Percentiles rank a stretch among this genome's conserved stretches.
These are phyloP conservation scores for Hyaloscypha hepaticicola DNA, from an alignment of 495 filamentous ascomycete species.

Conservation along the genomic window DNA sequence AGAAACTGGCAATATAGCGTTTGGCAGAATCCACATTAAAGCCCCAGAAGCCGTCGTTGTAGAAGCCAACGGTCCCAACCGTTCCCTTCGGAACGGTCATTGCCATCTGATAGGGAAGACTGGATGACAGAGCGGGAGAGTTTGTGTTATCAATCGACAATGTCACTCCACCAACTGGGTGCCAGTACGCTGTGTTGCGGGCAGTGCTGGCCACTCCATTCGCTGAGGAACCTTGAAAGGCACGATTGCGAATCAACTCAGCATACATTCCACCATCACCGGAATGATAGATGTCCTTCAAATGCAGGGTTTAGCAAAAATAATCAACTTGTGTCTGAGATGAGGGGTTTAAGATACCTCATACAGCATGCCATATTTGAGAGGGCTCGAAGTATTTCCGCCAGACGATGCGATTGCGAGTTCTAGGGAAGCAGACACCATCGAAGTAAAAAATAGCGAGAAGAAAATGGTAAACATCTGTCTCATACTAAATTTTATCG, in stretches of 20 bases:
- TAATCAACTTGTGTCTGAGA: neutral
- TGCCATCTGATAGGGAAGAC: slow-evolving; percentile 49
- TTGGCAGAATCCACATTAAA: slow-evolving; percentile 42
- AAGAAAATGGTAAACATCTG: no score
- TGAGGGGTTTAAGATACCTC: slow-evolving; percentile 39
- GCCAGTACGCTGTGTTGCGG: slow-evolving; percentile 20
- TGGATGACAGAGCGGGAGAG: slow-evolving; percentile 39
- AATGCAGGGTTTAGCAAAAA: neutral
- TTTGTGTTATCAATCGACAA: slow-evolving; percentile 39
- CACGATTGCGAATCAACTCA: slow-evolving; percentile 56
- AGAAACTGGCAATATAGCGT: slow-evolving; percentile 44
- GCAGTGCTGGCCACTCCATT: slow-evolving; percentile 36
- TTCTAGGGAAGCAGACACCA: no score
- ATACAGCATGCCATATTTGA: slow-evolving; percentile 59
- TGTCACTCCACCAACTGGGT: slow-evolving; percentile 37
- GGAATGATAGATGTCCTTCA: slow-evolving; percentile 33
- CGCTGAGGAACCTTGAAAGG: slow-evolving; percentile 52
- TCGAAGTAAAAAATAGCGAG: no score
- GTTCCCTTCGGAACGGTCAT: slow-evolving; percentile 42
- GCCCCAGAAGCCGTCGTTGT: slow-evolving; percentile 48
- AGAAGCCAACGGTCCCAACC: slow-evolving; percentile 42
- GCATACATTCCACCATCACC: slow-evolving; percentile 60
- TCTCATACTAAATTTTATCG: no score
- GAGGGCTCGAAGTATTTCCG: slow-evolving; percentile 51
- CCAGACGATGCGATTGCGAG: slow-evolving; percentile 42